Conservation (phyloP, 176 grass and related monocot genomes). For the Bromus sterilis region DNA sequence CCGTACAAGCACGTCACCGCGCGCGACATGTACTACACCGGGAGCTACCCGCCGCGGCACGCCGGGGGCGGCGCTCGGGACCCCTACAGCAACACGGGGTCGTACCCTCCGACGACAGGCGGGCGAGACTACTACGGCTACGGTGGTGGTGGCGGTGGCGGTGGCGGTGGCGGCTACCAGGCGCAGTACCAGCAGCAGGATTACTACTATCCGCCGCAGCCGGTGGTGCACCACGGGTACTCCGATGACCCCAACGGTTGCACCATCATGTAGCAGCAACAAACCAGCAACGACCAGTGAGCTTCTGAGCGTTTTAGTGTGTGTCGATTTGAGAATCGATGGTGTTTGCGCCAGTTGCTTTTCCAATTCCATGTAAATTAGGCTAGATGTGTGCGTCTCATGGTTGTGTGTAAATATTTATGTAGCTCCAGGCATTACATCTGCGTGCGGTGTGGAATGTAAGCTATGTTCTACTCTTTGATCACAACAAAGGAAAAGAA, state of each 20-base stretch:
- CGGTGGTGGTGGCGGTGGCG: neutral
- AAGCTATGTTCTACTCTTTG: neutral
- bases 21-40: slow-evolving; percentile 8
- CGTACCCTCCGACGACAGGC: neutral
- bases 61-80: neutral
- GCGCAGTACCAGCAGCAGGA: slow-evolving; percentile 25
- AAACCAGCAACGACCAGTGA: neutral
- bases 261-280: slow-evolving; percentile 30
- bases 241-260: slow-evolving; percentile 21
- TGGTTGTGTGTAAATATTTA: neutral
- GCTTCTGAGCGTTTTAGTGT: neutral
- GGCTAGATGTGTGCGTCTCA: neutral
- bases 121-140: neutral
- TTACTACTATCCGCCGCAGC: neutral
- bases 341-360: neutral
- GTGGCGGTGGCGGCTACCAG: neutral
- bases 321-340: neutral
- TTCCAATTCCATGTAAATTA: neutral
- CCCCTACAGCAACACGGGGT: slow-evolving; percentile 12
- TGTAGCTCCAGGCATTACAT: neutral
- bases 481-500: neutral
- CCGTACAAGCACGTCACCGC: slow-evolving; percentile 18
- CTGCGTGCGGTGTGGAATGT: neutral
- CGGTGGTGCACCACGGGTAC: slow-evolving; percentile 41
- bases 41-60: neutral